Evolutionary conservation across 352 stramenopile genomes (phyloP), one percentile per base, ranked within the genome.

Genomic region (Phytophthora tentaculata): DNA sequence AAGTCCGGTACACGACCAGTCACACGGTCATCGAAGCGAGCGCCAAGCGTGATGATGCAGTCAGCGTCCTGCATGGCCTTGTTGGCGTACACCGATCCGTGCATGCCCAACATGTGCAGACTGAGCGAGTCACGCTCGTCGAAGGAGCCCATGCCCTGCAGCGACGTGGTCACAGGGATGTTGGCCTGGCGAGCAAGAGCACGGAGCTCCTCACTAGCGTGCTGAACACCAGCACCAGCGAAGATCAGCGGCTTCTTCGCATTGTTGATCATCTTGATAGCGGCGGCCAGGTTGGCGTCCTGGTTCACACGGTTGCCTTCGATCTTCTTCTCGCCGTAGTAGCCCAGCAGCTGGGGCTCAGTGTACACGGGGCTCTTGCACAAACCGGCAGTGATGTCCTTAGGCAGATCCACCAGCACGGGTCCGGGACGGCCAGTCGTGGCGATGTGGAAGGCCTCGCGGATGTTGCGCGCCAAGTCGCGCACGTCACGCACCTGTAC

Each of bases 91-190:
- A 96, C 92, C 20, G 97, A 98, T 7, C 95, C 96, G 80, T 99
- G 96, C 96, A 99, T 99, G 41, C 96, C 95, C 35, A 99, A 79
- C 94, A 99, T 98, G 72, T 98, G 97, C 53, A 98, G 84, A 79
- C 94, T 97, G 17, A 99, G 88, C 43, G 88, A 79, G 74, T 98
- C 88, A 45, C 93, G 80, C 71, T 99, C 96, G 57, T 98, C 95
- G 59, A 98, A 99, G 7, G 81, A 81, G 37, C 96, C 96, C 73
- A 99, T 90, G 16, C 90, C 96, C 69, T 96, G 95, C 28, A 99
- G 83, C 60, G 96, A 98, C 8, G 95, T 98, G 6, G 95, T 97
- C 37, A 99, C 94, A 19, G 96, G 96, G 65, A 99, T 98, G 63
- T 98, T 97, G 41, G 95, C 89, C 58, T 89, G 83, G 51, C 97